phyloP scores from a whole-genome alignment of 352 stramenopile genomes.

The Phytophthora brassicae region DNA sequence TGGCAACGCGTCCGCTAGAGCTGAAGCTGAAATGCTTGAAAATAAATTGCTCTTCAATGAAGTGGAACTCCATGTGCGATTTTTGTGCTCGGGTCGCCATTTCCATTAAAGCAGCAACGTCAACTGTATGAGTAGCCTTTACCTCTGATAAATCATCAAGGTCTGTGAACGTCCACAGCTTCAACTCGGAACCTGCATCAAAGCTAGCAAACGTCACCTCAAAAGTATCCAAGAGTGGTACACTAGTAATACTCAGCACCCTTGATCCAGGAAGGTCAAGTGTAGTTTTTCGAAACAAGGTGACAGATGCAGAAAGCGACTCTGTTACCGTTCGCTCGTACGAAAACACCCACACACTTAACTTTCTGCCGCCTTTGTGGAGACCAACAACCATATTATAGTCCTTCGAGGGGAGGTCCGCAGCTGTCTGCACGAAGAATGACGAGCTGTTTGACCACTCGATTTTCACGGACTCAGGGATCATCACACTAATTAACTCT shows the following conservation, averaged over 20 bases:
- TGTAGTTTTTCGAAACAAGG: slow-evolving; percentile 50
- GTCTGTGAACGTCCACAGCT: slow-evolving; percentile 63
- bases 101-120: slow-evolving; percentile 41
- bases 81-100: slow-evolving; percentile 18
- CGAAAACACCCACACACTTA: slow-evolving; percentile 68
- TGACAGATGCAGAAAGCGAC: slow-evolving; percentile 16
- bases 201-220: slow-evolving; percentile 52
- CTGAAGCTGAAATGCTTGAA: slow-evolving; percentile 64
- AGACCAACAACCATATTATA: slow-evolving; percentile 62
- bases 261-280: slow-evolving; percentile 34
- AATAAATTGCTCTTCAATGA: slow-evolving; percentile 31
- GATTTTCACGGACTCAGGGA: slow-evolving; percentile 55
- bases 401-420: slow-evolving; percentile 44
- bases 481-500: slow-evolving; percentile 34
- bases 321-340: slow-evolving; percentile 25
- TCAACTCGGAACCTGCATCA: slow-evolving; percentile 37
- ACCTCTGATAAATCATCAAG: slow-evolving; percentile 50
- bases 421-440: slow-evolving; percentile 32
- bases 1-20: slow-evolving; percentile 51
- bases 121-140: slow-evolving; percentile 39
- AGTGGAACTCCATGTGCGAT: slow-evolving; percentile 43
- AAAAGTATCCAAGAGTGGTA: slow-evolving; percentile 52
- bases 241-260: slow-evolving; percentile 39
- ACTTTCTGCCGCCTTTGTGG: slow-evolving; percentile 31
- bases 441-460: slow-evolving; percentile 50